These are phyloP conservation scores for Crucihimalaya himalaica DNA, from an alignment of 345 rosid species.

Conservation along the genomic window DNA sequence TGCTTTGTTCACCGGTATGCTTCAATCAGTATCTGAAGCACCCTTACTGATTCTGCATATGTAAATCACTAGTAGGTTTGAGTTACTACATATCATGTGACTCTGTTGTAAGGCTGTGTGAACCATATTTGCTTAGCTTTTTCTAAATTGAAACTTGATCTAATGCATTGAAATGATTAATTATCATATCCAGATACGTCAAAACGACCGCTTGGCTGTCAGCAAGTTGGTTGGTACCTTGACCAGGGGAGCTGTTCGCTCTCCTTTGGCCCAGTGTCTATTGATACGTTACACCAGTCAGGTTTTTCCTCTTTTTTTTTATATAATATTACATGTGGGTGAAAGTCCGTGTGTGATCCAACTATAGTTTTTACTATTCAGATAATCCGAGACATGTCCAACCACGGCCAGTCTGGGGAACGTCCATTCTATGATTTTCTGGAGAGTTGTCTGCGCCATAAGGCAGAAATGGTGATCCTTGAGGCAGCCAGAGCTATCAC, in stretches of 20 bases:
- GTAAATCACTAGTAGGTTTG: neutral
- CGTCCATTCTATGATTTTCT: conserved; percentile 96
- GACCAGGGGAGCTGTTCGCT: conserved; percentile 91
- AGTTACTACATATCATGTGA: neutral
- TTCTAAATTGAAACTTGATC: no score
- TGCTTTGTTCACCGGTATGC: neutral
- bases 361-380: conserved; percentile 34
- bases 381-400: conserved; percentile 86
- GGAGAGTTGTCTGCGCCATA: conserved; percentile 94
- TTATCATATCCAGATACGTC: conserved; percentile 66
- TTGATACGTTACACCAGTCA: conserved; percentile 90
- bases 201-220: conserved; percentile 89
- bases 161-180: conserved; percentile 4
- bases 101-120: neutral
- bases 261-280: conserved; percentile 96
- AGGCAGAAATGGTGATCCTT: conserved; percentile 97
- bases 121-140: neutral
- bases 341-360: conserved; percentile 2
- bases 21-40: neutral
- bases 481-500: conserved; percentile 99
- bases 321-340: neutral
- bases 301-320: conserved; percentile 44
- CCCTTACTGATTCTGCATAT: neutral
- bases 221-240: conserved; percentile 88
- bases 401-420: conserved; percentile 73